Evolutionary conservation across 768 basidiomycete genomes (phyloP).

Genomic region (Leccinum variicolor): DNA sequence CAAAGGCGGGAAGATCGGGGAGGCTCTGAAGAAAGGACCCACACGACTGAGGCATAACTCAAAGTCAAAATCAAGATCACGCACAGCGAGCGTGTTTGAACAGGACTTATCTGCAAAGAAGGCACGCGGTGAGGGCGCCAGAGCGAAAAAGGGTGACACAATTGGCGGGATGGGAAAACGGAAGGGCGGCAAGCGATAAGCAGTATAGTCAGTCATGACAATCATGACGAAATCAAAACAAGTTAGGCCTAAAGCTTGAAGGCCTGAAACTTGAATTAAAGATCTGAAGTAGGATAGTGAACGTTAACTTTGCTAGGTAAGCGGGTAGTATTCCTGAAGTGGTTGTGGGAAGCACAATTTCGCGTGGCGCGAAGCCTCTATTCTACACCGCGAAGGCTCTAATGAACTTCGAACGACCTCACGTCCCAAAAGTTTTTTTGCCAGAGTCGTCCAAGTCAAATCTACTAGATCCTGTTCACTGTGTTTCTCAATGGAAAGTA

Average conservation of each 20-base stretch:
- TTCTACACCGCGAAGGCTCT: conserved; percentile 17
- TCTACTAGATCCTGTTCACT: neutral
- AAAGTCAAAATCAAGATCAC: conserved; percentile 28
- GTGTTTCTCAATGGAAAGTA: conserved; percentile 35
- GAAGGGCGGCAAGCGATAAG: conserved; percentile 35
- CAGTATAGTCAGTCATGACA: neutral
- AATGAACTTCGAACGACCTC: conserved; percentile 22
- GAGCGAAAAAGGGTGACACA: conserved; percentile 60
- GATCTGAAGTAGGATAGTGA: neutral
- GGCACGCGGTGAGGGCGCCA: conserved; percentile 51
- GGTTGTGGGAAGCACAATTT: conserved; percentile 23
- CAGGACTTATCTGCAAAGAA: conserved; percentile 52
- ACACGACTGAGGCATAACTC: conserved; percentile 34
- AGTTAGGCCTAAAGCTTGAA: neutral
- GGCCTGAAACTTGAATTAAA: neutral
- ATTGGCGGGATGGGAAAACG: conserved; percentile 53
- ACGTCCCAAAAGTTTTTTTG: conserved; percentile 8
- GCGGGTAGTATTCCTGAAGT: conserved; percentile 5
- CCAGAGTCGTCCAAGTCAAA: conserved; percentile 2
- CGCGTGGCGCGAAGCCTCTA: conserved; percentile 26
- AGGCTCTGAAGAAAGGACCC: conserved; percentile 37
- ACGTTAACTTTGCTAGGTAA: neutral
- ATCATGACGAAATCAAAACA: neutral
- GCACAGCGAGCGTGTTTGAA: conserved; percentile 48
- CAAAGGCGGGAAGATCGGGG: conserved; percentile 73